These are phyloP conservation scores for Lepidium africanum DNA, from an alignment of 345 rosid species.

Conservation along the genomic window DNA sequence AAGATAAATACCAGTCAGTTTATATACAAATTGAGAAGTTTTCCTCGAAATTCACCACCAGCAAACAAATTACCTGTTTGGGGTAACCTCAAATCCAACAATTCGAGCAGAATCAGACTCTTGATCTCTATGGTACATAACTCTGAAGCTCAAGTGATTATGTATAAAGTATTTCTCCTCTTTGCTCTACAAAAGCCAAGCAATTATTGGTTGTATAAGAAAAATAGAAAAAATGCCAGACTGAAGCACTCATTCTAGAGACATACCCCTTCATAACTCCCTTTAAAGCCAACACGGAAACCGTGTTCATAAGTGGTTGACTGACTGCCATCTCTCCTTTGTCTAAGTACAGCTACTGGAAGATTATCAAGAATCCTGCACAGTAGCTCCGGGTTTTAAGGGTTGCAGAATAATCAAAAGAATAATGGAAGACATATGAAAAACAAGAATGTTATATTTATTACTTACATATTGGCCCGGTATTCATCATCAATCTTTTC, in stretches of 20 bases:
- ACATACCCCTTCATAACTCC: constrained; percentile 84
- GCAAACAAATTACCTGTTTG: constrained; percentile 52
- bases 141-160: constrained; percentile 92
- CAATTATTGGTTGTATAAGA: constrained; percentile 1
- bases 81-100: constrained; percentile 96
- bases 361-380: constrained; percentile 96
- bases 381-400: not conserved
- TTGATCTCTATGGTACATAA: constrained; percentile 81
- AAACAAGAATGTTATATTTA: not conserved
- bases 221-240: not conserved
- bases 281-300: constrained; percentile 92
- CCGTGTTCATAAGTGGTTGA: constrained; percentile 91
- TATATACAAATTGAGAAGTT: not conserved
- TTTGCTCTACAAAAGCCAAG: constrained; percentile 59
- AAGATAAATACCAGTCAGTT: constrained; percentile 7
- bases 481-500: constrained; percentile 95
- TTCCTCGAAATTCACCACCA: not conserved
- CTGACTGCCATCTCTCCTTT: constrained; percentile 83
- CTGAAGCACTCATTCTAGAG: constrained; percentile 9
- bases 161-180: constrained; percentile 92
- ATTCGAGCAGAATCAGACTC: constrained; percentile 83
- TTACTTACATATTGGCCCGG: constrained; percentile 83
- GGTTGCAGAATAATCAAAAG: not conserved
- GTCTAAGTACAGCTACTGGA: constrained; percentile 94
- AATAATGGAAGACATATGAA: not conserved